Evolutionary conservation across 495 filamentous ascomycete species (phyloP), one percentile per base, ranked within the genome.

Genomic region (Halenospora varia): DNA sequence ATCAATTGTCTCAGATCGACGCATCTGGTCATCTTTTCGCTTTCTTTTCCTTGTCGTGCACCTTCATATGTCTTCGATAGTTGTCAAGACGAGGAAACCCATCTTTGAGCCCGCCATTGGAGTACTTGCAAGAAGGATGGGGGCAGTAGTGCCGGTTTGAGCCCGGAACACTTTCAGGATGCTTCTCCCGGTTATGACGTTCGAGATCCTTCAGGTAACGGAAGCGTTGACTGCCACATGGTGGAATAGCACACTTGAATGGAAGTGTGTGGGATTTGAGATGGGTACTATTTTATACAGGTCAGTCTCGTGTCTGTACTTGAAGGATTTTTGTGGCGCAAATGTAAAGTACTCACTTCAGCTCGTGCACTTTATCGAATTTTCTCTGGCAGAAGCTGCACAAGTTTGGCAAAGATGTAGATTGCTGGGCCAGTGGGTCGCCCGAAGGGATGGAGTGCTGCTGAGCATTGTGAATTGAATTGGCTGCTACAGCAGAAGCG

Each of bases 31-130:
- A n/a, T n/a, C n/a, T n/a, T n/a, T n/a, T n/a, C n/a, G n/a, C n/a
- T n/a, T n/a, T n/a, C n/a, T n/a, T n/a, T n/a, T n/a, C 35, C 42
- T 46, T 52, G 2, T 2, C 24, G 18, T 25, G 25, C 49, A 10
- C 6, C 20, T 45, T 42, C 51, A 54, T 54, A 26, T 54, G 51
- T 17, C 51, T 54, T 15, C 24, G 17, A 11, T 39, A 54, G 24
- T 54, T 44, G 11, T 54, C 51, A 10, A 19, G 18, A 15, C 51
- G 9, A n/a, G 35, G 17, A 22, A 54, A 45, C 9, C 51, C 40
- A 17, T 25, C 24, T 2, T 13, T 26, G 10, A 42, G 2, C 2
- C 51, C 24, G 2, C 20, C 39, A 3, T 4, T 25, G 11, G 51
- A 22, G 35, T 54, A 44, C 39, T 54, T 54, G 40, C 51, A 54